Evolutionary conservation across 345 rosid genomes (phyloP).

Genomic region (Camelina laxa): DNA sequence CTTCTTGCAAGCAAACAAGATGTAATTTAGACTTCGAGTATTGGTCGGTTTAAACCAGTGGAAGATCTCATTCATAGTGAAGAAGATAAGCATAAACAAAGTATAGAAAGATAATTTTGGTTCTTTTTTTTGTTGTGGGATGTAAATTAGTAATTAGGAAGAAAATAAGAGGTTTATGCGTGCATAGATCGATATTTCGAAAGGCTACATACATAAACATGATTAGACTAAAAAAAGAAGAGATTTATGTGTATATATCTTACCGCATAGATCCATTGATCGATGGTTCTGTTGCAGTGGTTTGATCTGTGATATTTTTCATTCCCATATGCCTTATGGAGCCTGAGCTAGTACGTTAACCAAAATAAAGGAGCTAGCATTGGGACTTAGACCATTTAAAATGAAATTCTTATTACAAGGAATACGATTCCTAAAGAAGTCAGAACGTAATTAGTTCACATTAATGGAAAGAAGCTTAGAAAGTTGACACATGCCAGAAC

Average conservation of each 20-base stretch:
- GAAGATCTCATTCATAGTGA: constrained; percentile 29
- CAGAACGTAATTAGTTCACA: not conserved
- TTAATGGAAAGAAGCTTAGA: constrained; percentile 23
- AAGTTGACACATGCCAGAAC: constrained; percentile 25
- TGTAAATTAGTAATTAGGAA: not conserved
- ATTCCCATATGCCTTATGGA: not conserved
- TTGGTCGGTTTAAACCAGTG: constrained; percentile 22
- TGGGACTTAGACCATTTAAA: constrained; percentile 11
- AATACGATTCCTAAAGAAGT: constrained; percentile 23
- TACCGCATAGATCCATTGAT: constrained; percentile 1
- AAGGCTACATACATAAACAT: not conserved
- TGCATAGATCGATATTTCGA: not conserved
- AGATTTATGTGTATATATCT: constrained; percentile 13
- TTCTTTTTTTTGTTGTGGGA: not conserved
- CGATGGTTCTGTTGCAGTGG: constrained; percentile 1
- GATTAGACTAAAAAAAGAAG: not conserved
- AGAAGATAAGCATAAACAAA: constrained; percentile 26
- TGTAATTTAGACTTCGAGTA: constrained; percentile 14
- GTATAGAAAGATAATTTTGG: not conserved
- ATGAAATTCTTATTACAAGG: constrained; percentile 4
- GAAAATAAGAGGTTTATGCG: not conserved
- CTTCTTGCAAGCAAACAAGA: constrained; percentile 16
- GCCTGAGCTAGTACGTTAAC: constrained; percentile 8
- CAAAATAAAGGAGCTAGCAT: constrained; percentile 12
- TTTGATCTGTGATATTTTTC: constrained; percentile 4